Percentiles rank a stretch among this genome's conserved stretches.
Evolutionary conservation across 495 filamentous ascomycete genomes (phyloP).

Genomic region (Neurospora pannonica): DNA sequence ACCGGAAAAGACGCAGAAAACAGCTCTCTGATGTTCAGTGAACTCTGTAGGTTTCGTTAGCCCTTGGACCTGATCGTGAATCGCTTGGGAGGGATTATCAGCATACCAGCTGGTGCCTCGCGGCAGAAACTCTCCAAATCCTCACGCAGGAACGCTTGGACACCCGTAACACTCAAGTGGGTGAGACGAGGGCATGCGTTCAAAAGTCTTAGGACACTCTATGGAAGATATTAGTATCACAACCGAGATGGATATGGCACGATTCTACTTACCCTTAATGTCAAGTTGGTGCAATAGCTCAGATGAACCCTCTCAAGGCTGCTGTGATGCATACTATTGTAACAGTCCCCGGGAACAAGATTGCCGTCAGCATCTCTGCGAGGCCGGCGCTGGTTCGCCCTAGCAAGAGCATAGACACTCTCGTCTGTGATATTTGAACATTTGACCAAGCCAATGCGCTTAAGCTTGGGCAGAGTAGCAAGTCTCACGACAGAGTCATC

Average conservation of each 20-base stretch:
- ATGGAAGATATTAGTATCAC: slow-evolving; percentile 7
- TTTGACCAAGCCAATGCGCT: slow-evolving; percentile 91
- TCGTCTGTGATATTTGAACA: slow-evolving; percentile 80
- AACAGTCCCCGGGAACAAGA: slow-evolving; percentile 26
- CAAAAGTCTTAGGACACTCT: slow-evolving; percentile 86
- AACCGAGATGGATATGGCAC: slow-evolving; percentile 1
- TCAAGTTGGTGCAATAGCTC: slow-evolving; percentile 85
- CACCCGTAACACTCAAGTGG: slow-evolving; percentile 92
- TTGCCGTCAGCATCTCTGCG: slow-evolving; percentile 40
- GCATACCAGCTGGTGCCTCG: slow-evolving; percentile 63
- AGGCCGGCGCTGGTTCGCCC: slow-evolving; percentile 40
- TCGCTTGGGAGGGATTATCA: neutral
- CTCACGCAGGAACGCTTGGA: slow-evolving; percentile 66
- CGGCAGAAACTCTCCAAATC: slow-evolving; percentile 79
- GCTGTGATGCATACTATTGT: slow-evolving; percentile 40
- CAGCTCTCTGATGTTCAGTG: slow-evolving; percentile 84
- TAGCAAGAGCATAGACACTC: slow-evolving; percentile 76
- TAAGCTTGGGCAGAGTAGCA: slow-evolving; percentile 80
- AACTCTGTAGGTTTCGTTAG: slow-evolving; percentile 58
- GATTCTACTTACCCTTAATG: slow-evolving; percentile 54
- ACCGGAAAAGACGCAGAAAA: slow-evolving; percentile 97
- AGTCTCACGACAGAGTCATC: slow-evolving; percentile 79
- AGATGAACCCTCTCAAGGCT: slow-evolving; percentile 85
- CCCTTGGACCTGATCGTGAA: neutral
- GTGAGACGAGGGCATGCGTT: slow-evolving; percentile 89